These are phyloP conservation scores for Viola pubescens DNA, from an alignment of 441 rosid genomes.

Conservation along the genomic window DNA sequence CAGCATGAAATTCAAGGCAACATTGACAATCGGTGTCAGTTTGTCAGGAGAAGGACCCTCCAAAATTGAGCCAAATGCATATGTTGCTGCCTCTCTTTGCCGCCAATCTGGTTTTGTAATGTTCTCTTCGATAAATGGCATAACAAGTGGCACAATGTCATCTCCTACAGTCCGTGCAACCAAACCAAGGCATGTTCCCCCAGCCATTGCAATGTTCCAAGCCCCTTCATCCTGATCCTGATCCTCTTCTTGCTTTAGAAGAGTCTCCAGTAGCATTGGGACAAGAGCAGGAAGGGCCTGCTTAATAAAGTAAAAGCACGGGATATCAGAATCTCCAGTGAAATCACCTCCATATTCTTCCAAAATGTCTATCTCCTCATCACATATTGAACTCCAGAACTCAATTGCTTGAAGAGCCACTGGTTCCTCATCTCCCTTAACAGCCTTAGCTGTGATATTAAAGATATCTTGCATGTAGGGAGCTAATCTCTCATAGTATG, in stretches of 20 bases:
- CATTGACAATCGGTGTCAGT: constrained; percentile 33
- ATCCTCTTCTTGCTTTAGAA: constrained; percentile 54
- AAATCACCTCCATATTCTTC: constrained; percentile 57
- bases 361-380: constrained; percentile 69
- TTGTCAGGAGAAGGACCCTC: constrained; percentile 54
- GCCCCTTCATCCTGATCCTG: constrained; percentile 50
- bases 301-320: constrained; percentile 55
- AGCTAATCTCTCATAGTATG: constrained; percentile 37
- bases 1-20: constrained; percentile 36
- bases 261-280: constrained; percentile 50
- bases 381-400: constrained; percentile 57
- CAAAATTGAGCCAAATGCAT: constrained; percentile 53
- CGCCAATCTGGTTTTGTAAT: constrained; percentile 47
- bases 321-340: constrained; percentile 56
- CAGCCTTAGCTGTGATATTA: constrained; percentile 42
- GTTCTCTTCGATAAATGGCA: constrained; percentile 49
- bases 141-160: constrained; percentile 41
- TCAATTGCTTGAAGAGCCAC: constrained; percentile 56
- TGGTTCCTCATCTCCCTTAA: constrained; percentile 42
- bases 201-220: constrained; percentile 70
- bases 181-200: constrained; percentile 70
- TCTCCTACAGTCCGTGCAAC: constrained; percentile 52
- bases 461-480: constrained; percentile 45
- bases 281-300: constrained; percentile 49
- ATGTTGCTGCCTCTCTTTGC: constrained; percentile 71